phyloP scores from a whole-genome alignment of 1,284 basidiomycete species.

The Phellopilus nigrolimitatus region DNA sequence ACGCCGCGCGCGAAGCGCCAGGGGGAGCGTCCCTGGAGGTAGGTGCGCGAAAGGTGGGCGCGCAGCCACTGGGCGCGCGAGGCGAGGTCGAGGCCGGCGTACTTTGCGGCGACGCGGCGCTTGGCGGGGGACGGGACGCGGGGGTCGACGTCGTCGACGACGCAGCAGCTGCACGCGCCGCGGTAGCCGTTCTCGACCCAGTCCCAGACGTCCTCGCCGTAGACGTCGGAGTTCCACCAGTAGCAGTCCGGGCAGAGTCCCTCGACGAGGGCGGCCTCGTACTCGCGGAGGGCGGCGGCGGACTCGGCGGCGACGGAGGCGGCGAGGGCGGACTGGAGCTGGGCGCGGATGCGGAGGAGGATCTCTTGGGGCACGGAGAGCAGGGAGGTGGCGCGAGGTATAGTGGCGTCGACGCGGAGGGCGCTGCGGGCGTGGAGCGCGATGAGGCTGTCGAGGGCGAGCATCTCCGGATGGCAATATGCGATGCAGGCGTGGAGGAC shows the following conservation, averaged over 20 bases:
- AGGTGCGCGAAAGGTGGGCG: slow-evolving; percentile 16
- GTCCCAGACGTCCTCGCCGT: slow-evolving; percentile 42
- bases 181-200: slow-evolving; percentile 30
- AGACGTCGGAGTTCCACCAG: slow-evolving; percentile 43
- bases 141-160: slow-evolving; percentile 14
- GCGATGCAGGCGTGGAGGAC: slow-evolving; percentile 50
- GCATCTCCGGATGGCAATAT: slow-evolving; percentile 39
- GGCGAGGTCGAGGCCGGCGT: slow-evolving; percentile 11
- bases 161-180: slow-evolving; percentile 21
- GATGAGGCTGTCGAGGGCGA: slow-evolving; percentile 36
- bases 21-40: slow-evolving; percentile 1
- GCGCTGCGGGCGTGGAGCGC: slow-evolving; percentile 18
- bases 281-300: slow-evolving; percentile 33
- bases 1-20: slow-evolving; percentile 1
- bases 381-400: not conserved
- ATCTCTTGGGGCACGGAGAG: slow-evolving; percentile 42
- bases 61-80: slow-evolving; percentile 22
- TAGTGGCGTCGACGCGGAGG: slow-evolving; percentile 25
- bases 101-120: slow-evolving; percentile 2
- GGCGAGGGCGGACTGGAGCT: slow-evolving; percentile 36
- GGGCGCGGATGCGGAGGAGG: slow-evolving; percentile 39
- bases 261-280: slow-evolving; percentile 37
- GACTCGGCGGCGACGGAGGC: slow-evolving; percentile 33
- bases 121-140: slow-evolving; percentile 13
- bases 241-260: slow-evolving; percentile 43